A percentile compares a stretch with the other conserved stretches of the same genome.
These are phyloP conservation scores for Ceratocystis ficicola DNA, from an alignment of 2,329 filamentous ascomycete genomes.

Conservation along the genomic window DNA sequence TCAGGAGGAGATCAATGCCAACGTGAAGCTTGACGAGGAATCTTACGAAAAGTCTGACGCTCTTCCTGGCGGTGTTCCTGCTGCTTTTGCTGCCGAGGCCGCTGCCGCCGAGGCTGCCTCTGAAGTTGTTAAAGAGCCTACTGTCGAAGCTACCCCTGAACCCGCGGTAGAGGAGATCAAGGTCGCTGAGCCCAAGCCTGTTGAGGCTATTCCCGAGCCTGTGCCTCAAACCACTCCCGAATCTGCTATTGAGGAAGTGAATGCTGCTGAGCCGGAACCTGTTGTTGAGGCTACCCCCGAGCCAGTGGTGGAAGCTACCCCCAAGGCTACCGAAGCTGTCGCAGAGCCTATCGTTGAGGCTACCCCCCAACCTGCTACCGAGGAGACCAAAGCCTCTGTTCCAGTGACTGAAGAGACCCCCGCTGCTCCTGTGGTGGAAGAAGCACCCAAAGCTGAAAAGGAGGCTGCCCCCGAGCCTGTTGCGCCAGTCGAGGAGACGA, in stretches of 20 bases:
- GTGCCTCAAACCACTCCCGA: conserved; percentile 22
- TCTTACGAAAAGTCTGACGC: conserved; percentile 75
- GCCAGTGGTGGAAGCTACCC: conserved; percentile 22
- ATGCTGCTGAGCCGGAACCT: conserved; percentile 22
- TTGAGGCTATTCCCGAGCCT: conserved; percentile 19
- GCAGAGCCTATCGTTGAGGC: conserved; percentile 21
- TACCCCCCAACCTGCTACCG: conserved; percentile 15
- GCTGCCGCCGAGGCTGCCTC: conserved; percentile 23
- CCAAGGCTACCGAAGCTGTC: not conserved
- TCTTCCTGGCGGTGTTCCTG: conserved; percentile 46
- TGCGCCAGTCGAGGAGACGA: not conserved
- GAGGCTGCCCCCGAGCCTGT: not conserved
- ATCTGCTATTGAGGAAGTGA: conserved; percentile 17
- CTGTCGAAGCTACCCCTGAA: conserved; percentile 18
- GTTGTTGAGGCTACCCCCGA: conserved; percentile 22
- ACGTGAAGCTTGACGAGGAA: conserved; percentile 67
- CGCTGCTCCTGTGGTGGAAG: conserved; percentile 8
- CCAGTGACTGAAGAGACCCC: conserved; percentile 34
- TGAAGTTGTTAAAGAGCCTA: conserved; percentile 12
- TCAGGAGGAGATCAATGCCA: conserved; percentile 54
- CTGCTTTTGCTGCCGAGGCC: conserved; percentile 47
- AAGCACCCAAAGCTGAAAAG: conserved; percentile 15
- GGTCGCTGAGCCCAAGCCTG: conserved; percentile 23
- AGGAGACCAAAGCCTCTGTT: conserved; percentile 24
- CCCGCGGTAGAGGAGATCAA: conserved; percentile 21